phyloP scores from a whole-genome alignment of 2,329 filamentous ascomycete species.

The Onygenales sp. region DNA sequence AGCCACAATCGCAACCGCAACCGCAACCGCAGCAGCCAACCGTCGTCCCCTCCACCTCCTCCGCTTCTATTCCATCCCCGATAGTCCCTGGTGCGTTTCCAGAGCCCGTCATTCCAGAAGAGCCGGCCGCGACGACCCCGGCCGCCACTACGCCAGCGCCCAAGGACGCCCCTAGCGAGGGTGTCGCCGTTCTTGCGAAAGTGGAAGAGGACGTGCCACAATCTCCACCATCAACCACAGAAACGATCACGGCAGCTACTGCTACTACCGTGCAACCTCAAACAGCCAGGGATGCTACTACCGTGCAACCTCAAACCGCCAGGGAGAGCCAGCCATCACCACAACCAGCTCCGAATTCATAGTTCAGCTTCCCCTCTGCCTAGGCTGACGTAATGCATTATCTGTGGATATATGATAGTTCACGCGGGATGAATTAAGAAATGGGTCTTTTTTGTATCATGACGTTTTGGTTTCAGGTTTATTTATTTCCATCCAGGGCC shows the following conservation, averaged over 20 bases:
- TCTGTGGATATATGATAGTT: no score
- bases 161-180: background rate
- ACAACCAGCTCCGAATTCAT: no score
- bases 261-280: background rate
- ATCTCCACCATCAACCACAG: background rate
- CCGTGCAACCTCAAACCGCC: background rate
- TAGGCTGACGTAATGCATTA: no score
- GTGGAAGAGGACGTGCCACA: background rate
- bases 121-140: background rate
- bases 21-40: background rate
- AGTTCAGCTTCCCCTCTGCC: no score
- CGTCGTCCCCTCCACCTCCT: background rate
- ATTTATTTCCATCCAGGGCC: no score
- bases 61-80: background rate
- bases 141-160: background rate
- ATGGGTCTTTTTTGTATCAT: no score
- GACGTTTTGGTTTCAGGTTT: no score
- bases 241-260: background rate
- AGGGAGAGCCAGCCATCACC: background rate
- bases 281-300: background rate
- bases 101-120: slow-evolving; percentile 2
- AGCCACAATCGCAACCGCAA: background rate
- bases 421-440: no score
- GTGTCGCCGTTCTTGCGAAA: background rate
- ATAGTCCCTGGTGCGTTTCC: background rate